Evolutionary conservation across 31 red algal species (phyloP), one percentile per base, ranked within the genome.

Genomic region (Bonnemaisonia californica): DNA sequence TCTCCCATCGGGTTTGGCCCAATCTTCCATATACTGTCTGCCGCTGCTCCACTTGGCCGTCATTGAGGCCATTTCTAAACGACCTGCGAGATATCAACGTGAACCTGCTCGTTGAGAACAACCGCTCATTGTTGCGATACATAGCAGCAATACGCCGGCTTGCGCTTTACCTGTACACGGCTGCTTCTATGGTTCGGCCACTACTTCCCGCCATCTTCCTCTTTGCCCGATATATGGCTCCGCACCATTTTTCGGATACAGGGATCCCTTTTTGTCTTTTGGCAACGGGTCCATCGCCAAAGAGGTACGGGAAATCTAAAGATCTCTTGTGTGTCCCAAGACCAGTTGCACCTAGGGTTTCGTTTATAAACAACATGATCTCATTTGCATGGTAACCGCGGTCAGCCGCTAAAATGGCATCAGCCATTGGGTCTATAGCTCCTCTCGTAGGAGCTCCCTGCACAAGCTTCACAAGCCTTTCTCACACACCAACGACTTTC

Each of bases 341-440:
- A 26, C 57, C 76, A 64, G 58, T 64, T 0, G 57, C 76, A 5
- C 76, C 57, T 24, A 79, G 28, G 32, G 24, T 54, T 23, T 64
- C 58, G 8, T 79, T 62, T 41, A 79, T 45, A 64, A 79, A 79
- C 23, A 23, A 32, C 38, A 79, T 54, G 23, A 4, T 62, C 26
- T 63, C 76, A 65, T 62, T 79, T 40, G n/a, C 38, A 36, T 64
- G 62, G 30, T 79, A 63, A 24, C 76, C 76, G 62, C 76, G 8
- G 41, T 79, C 76, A 39, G 57, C 32, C 23, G 33, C 57, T 30
- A 63, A 79, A 31, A 79, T 3, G 24, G 57, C 57, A 42, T 66
- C 76, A 63, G 22, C 1, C 76, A 79, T 63, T 42, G 58, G 76
- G 22, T 28, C 33, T 30, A 79, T 24, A 29, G 34, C 36, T 19